Conservation (phyloP, 257 asterid species). For the Rehmannia glutinosa region DNA sequence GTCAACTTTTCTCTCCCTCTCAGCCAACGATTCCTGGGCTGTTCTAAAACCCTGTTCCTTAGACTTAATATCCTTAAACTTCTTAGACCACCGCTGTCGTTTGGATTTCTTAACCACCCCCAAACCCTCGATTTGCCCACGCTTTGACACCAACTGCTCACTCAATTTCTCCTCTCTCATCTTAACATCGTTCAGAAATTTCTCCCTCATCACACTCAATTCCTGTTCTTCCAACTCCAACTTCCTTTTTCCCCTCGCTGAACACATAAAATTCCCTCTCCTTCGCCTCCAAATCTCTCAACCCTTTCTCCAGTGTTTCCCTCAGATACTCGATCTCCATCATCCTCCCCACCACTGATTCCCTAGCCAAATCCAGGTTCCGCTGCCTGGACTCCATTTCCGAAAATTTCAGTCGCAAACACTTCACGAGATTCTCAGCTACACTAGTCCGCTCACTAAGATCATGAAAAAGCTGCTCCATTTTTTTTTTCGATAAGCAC, state of each 20-base stretch:
- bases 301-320: constrained; percentile 9
- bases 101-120: constrained; percentile 5
- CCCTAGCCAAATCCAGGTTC: constrained; percentile 6
- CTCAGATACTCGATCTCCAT: constrained; percentile 8
- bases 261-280: constrained; percentile 1
- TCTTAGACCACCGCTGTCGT: background rate
- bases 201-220: constrained; percentile 6
- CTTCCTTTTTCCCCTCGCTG: constrained; percentile 21
- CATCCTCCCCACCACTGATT: constrained; percentile 10
- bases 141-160: background rate
- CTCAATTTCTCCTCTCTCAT: constrained; percentile 12
- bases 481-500: background rate
- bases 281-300: constrained; percentile 16
- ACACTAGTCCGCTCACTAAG: constrained; percentile 11
- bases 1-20: constrained; percentile 22
- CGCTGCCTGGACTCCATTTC: constrained; percentile 10
- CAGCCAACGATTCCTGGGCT: constrained; percentile 12
- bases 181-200: background rate
- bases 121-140: constrained; percentile 11
- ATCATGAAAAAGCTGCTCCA: constrained; percentile 11
- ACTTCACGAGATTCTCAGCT: constrained; percentile 16
- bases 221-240: constrained; percentile 11
- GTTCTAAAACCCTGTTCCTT: background rate
- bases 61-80: constrained; percentile 15
- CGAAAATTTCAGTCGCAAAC: background rate